These are phyloP conservation scores for Tetrapisispora taiwanensis DNA, from an alignment of 805 yeast genomes.

Conservation along the genomic window DNA sequence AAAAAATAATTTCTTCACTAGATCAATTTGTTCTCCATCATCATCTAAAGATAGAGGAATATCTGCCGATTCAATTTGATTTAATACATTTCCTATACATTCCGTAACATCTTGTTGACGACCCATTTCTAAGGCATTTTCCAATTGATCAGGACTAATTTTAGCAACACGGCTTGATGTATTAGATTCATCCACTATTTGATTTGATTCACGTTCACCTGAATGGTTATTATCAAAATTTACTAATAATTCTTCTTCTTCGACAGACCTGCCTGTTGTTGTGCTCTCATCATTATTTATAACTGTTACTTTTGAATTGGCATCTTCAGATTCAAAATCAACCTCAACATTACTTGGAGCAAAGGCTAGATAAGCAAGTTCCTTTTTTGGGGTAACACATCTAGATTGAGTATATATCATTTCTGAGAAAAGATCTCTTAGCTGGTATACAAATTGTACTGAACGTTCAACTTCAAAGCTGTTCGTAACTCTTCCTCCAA, in stretches of 20 bases:
- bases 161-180: slow-evolving; percentile 22
- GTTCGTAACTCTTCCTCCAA: slow-evolving; percentile 83
- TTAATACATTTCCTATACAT: slow-evolving; percentile 87
- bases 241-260: slow-evolving; percentile 1
- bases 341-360: slow-evolving; percentile 62
- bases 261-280: no score
- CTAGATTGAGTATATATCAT: slow-evolving; percentile 54
- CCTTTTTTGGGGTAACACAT: slow-evolving; percentile 72
- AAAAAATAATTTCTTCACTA: slow-evolving; percentile 69
- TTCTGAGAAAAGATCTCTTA: slow-evolving; percentile 57
- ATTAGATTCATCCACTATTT: neutral
- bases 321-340: slow-evolving; percentile 32
- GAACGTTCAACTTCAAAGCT: slow-evolving; percentile 71
- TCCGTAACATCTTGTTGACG: slow-evolving; percentile 97
- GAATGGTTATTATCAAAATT: neutral
- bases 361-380: slow-evolving; percentile 80
- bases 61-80: slow-evolving; percentile 82
- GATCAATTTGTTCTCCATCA: slow-evolving; percentile 75
- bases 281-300: neutral
- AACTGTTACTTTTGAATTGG: neutral
- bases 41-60: slow-evolving; percentile 54
- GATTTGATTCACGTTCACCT: neutral
- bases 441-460: slow-evolving; percentile 64
- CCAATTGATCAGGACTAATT: slow-evolving; percentile 51
- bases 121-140: slow-evolving; percentile 67